Percentiles rank a stretch among this genome's conserved stretches.
Conservation (phyloP, 345 rosid genomes). For the Hypericum perforatum region DNA sequence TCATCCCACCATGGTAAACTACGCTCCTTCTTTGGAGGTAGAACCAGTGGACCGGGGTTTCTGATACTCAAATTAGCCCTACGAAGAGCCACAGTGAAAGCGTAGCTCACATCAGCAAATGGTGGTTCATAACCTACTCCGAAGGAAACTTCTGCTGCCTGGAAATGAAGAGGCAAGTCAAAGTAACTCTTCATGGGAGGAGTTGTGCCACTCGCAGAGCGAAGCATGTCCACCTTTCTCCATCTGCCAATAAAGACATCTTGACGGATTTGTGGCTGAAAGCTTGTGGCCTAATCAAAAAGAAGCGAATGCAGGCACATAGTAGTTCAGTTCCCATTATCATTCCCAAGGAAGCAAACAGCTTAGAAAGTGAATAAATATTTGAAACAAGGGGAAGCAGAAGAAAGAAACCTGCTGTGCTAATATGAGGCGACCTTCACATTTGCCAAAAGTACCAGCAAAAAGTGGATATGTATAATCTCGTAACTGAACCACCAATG, state of each 20-base stretch:
- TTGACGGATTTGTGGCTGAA: slow-evolving; percentile 85
- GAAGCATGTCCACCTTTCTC: slow-evolving; percentile 89
- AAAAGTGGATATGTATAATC: slow-evolving; percentile 83
- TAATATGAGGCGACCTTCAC: slow-evolving; percentile 77
- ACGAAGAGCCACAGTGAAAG: slow-evolving; percentile 93
- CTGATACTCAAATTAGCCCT: slow-evolving; percentile 83
- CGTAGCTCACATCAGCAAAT: slow-evolving; percentile 90
- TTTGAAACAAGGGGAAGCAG: slow-evolving; percentile 5
- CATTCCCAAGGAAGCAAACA: slow-evolving; percentile 10
- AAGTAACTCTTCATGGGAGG: slow-evolving; percentile 87
- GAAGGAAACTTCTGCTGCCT: slow-evolving; percentile 65
- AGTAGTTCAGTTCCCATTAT: slow-evolving; percentile 8
- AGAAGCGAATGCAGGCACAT: background rate
- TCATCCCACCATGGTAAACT: slow-evolving; percentile 99
- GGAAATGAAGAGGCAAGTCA: slow-evolving; percentile 72
- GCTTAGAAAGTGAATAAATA: slow-evolving; percentile 3
- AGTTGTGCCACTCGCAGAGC: slow-evolving; percentile 91
- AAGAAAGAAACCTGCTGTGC: slow-evolving; percentile 74
- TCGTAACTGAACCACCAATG: slow-evolving; percentile 57
- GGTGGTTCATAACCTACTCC: slow-evolving; percentile 96
- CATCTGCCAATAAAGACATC: slow-evolving; percentile 91
- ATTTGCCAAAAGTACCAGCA: slow-evolving; percentile 66
- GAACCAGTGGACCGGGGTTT: slow-evolving; percentile 41
- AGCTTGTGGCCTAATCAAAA: slow-evolving; percentile 70
- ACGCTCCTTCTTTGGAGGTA: slow-evolving; percentile 71